Evolutionary conservation across 768 basidiomycete genomes (phyloP).

Genomic region (Leccinellum albellum): DNA sequence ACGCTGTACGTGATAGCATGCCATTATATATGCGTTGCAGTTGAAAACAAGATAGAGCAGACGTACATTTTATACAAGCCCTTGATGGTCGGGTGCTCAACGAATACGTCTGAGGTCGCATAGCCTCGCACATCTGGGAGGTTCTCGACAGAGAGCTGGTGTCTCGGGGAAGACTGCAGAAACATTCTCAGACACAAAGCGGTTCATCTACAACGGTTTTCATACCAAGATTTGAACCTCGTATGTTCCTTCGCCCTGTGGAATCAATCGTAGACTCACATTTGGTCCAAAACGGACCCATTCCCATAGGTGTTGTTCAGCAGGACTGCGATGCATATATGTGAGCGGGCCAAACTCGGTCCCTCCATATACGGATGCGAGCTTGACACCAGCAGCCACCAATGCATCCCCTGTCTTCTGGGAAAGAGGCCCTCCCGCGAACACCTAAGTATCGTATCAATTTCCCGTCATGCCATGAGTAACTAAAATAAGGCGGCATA

Average conservation of each 20-base stretch:
- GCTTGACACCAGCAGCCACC: slow-evolving; percentile 31
- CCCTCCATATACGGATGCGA: slow-evolving; percentile 35
- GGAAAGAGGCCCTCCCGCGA: slow-evolving; percentile 36
- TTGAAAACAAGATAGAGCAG: not conserved
- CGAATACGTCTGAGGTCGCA: slow-evolving; percentile 41
- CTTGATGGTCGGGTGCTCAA: slow-evolving; percentile 40
- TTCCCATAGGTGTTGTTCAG: slow-evolving; percentile 34
- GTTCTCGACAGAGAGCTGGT: slow-evolving; percentile 32
- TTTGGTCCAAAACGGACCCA: slow-evolving; percentile 28
- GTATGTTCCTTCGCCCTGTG: slow-evolving; percentile 35
- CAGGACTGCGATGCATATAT: slow-evolving; percentile 5
- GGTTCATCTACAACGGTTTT: not conserved
- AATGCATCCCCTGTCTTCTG: slow-evolving; percentile 34
- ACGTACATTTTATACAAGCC: slow-evolving; percentile 42
- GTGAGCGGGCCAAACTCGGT: slow-evolving; percentile 36
- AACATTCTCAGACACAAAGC: not conserved
- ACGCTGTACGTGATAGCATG: slow-evolving; percentile 23
- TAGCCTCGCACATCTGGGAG: slow-evolving; percentile 38
- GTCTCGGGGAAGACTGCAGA: slow-evolving; percentile 25
- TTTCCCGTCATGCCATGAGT: not conserved
- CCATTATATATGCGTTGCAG: not conserved
- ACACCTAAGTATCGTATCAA: slow-evolving; percentile 23
- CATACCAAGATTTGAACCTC: slow-evolving; percentile 37
- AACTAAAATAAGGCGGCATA: slow-evolving; percentile 4
- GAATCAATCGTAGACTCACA: slow-evolving; percentile 29